A percentile compares a stretch with the other conserved stretches of the same genome.
These are phyloP conservation scores for Colletotrichum caudatum DNA, from an alignment of 2,329 filamentous ascomycete species.

Conservation along the genomic window DNA sequence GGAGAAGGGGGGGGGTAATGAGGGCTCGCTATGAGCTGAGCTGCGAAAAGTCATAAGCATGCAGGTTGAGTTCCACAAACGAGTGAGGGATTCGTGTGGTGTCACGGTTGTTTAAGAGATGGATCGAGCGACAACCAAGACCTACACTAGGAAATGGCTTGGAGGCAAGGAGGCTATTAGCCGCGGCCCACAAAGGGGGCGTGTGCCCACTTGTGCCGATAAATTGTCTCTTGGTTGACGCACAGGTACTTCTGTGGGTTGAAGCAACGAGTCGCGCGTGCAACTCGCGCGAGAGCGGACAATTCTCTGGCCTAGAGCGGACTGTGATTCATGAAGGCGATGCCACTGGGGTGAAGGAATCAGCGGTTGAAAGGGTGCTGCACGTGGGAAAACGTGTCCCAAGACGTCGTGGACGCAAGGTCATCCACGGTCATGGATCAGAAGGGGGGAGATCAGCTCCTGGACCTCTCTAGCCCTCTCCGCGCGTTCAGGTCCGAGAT, in stretches of 20 bases:
- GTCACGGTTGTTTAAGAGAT: neutral
- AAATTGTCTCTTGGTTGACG: neutral
- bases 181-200: neutral
- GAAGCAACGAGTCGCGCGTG: slow-evolving; percentile 17
- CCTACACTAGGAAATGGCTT: neutral
- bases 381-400: slow-evolving; percentile 24
- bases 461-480: slow-evolving; percentile 1
- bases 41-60: neutral
- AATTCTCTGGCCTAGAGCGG: neutral
- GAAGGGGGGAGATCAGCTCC: slow-evolving; percentile 30
- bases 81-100: slow-evolving; percentile 2
- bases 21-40: neutral
- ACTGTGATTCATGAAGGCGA: neutral
- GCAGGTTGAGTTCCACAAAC: slow-evolving; percentile 18
- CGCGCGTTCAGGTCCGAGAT: neutral
- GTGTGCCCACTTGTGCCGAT: neutral
- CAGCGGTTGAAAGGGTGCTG: neutral
- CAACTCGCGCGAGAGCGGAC: neutral
- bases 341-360: neutral
- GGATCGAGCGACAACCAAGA: neutral
- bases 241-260: neutral
- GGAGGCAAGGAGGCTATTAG: neutral
- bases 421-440: slow-evolving; percentile 16
- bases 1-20: slow-evolving; percentile 11
- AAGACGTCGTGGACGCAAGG: slow-evolving; percentile 22